Evolutionary conservation across 306 rosid species (phyloP), one percentile per base, ranked within the genome.

Genomic region (Cotoneaster glaucophyllus): DNA sequence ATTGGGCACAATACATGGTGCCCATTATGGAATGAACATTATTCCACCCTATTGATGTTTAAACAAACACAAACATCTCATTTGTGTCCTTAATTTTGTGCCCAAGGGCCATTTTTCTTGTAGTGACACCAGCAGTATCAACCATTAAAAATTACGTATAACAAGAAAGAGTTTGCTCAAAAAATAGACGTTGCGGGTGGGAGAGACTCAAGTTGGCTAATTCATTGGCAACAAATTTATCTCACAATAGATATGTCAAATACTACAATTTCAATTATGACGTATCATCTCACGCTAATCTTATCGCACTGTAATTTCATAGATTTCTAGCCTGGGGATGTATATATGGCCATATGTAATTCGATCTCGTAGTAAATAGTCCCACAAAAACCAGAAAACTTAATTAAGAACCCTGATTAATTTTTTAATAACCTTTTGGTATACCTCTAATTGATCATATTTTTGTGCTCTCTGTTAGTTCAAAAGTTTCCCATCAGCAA

Each of bases 381-480:
- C 11, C 67, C 67, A 63, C 22, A 48, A 63, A 63, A 63, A 29
- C 67, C 41, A 34, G 41, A 34, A 34, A 34, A 34, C 41, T 34
- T 34, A 34, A 34, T 7, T 34, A 34, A 34, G 41, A 34, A 34
- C 41, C 41, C 67, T 63, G 67, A 48, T 63, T 39, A 48, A 48
- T 18, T 65, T 34, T 34, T 32, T 19, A 32, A 65, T 11, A 64
- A 58, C 72, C 86, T 63, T 66, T 82, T 52, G 82, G 80, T 61
- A 71, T 61, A 71, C 66, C 72, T 67, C 54, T 54, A 77, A 79
- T 12, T 26, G 69, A 62, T 43, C 71, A 64, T 69, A 29, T 71
- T 26, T 64, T 69, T 52, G 32, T 43, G 70, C 39, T 37, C 21
- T 59, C 44, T 26, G 15, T 26, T 26, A 6, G 66, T 62, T 2